These are phyloP conservation scores for Boletus sp. DNA, from an alignment of 768 basidiomycete species.

Conservation along the genomic window DNA sequence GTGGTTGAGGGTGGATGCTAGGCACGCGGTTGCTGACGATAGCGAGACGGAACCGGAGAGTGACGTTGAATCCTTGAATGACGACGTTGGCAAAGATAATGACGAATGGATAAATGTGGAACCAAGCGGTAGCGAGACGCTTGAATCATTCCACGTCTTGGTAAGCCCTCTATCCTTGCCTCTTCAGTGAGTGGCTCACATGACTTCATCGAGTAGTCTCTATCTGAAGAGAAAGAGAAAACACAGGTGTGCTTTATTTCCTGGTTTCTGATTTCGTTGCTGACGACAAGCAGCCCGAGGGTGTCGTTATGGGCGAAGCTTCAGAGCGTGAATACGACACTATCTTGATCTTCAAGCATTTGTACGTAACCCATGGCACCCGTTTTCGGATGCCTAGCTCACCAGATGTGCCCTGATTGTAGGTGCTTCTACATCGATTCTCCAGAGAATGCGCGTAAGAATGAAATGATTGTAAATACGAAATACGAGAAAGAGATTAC, in stretches of 20 bases:
- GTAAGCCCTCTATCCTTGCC: neutral
- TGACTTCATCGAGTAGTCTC: slow-evolving; percentile 3
- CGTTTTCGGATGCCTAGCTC: neutral
- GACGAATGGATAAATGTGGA: slow-evolving; percentile 42
- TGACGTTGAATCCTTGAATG: slow-evolving; percentile 70
- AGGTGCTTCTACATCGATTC: slow-evolving; percentile 92
- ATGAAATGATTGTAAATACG: slow-evolving; percentile 58
- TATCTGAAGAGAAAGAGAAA: slow-evolving; percentile 6
- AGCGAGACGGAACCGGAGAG: slow-evolving; percentile 55
- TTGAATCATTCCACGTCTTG: slow-evolving; percentile 19
- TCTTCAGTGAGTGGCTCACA: neutral
- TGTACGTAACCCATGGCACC: slow-evolving; percentile 46
- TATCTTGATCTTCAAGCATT: slow-evolving; percentile 75
- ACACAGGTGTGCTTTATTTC: slow-evolving; percentile 3
- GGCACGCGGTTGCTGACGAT: slow-evolving; percentile 23
- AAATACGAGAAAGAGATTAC: slow-evolving; percentile 53
- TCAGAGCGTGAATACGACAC: slow-evolving; percentile 79
- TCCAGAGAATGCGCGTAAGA: slow-evolving; percentile 62
- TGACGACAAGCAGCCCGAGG: slow-evolving; percentile 18
- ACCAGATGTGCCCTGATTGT: neutral
- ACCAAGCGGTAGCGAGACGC: slow-evolving; percentile 18
- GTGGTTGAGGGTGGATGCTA: slow-evolving; percentile 58
- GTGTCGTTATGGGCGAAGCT: slow-evolving; percentile 70
- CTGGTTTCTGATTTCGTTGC: neutral
- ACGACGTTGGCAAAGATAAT: slow-evolving; percentile 42